Evolutionary conservation across 768 basidiomycete genomes (phyloP).

Genomic region (Paxillus rubicundulus): DNA sequence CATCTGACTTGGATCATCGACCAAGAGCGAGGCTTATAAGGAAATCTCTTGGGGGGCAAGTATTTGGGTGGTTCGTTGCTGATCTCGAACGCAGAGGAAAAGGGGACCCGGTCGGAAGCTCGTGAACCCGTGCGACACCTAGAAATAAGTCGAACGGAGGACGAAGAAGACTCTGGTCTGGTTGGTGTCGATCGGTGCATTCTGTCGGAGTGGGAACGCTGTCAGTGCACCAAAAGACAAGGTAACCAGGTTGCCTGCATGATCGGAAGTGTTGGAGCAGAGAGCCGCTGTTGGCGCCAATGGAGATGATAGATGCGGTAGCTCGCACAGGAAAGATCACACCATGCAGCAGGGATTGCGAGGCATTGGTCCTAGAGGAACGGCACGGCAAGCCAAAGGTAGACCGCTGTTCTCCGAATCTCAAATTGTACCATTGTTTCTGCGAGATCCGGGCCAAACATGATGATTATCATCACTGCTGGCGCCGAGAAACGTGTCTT

Average conservation of each 20-base stretch:
- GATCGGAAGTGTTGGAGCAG: neutral
- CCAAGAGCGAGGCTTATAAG: neutral
- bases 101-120: neutral
- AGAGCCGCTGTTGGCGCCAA: neutral
- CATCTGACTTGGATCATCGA: neutral
- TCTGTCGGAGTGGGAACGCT: neutral
- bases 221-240: neutral
- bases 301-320: neutral
- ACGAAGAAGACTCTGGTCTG: neutral
- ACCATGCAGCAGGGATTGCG: neutral
- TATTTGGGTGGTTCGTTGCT: neutral
- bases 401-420: neutral
- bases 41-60: neutral
- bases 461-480: neutral
- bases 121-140: neutral
- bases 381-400: neutral
- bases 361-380: neutral
- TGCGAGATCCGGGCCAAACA: conserved; percentile 15
- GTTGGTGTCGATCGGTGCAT: neutral
- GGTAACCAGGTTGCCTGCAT: neutral
- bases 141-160: neutral
- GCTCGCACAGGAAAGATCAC: neutral
- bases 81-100: neutral
- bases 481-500: conserved; percentile 20
- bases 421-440: neutral